Conservation (phyloP, 2,329 filamentous ascomycete species). For the Neonectria ditissima region DNA sequence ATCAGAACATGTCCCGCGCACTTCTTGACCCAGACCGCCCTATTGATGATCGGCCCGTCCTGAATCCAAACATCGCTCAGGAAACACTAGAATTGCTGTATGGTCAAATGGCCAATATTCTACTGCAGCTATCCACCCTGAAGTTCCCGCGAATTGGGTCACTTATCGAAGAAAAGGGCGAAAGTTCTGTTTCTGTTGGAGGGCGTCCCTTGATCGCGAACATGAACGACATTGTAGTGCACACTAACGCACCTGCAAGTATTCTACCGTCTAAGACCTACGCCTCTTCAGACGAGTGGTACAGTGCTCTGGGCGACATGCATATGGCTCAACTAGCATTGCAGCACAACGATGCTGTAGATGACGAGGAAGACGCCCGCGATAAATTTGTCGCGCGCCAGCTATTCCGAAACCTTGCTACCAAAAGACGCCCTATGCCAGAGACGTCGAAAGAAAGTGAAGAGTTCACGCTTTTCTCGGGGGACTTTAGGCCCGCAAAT, state of each 20-base stretch:
- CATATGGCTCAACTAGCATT: constrained; percentile 52
- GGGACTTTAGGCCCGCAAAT: constrained; percentile 48
- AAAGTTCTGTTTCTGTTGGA: constrained; percentile 41
- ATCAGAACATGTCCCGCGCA: constrained; percentile 43
- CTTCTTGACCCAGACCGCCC: constrained; percentile 45
- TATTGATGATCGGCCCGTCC: constrained; percentile 43
- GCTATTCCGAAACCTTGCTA: constrained; percentile 48
- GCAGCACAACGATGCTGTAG: constrained; percentile 54
- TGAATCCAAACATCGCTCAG: constrained; percentile 50
- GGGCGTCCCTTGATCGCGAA: constrained; percentile 53
- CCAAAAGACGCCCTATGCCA: constrained; percentile 16
- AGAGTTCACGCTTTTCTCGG: constrained; percentile 37
- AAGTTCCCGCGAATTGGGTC: constrained; percentile 54
- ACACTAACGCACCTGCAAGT: constrained; percentile 35
- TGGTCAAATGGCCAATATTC: constrained; percentile 55
- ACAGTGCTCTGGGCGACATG: constrained; percentile 50
- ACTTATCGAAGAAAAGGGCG: constrained; percentile 43
- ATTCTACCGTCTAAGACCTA: constrained; percentile 46
- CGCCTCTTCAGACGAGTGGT: constrained; percentile 48
- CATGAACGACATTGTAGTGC: constrained; percentile 53
- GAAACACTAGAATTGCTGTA: constrained; percentile 51
- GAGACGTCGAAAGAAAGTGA: constrained; percentile 1
- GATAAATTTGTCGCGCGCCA: constrained; percentile 51
- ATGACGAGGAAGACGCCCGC: constrained; percentile 45
- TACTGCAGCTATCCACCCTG: constrained; percentile 53